Conservation (phyloP, 1,284 basidiomycete genomes). For the Leccinum angustisporum region DNA sequence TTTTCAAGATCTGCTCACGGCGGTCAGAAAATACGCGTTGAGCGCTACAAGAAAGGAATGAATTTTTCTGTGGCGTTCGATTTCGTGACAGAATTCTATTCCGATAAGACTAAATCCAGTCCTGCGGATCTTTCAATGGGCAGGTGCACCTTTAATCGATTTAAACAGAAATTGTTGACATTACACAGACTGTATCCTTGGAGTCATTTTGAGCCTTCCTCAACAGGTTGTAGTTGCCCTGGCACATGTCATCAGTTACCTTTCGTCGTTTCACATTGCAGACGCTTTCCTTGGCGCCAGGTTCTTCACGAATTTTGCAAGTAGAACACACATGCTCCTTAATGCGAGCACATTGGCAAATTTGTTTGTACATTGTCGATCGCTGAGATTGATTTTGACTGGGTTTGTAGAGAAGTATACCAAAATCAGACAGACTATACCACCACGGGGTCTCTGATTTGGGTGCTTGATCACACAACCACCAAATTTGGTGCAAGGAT, state of each 20-base stretch:
- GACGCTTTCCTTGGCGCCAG: conserved; percentile 72
- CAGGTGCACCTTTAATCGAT: conserved; percentile 18
- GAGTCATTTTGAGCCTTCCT: conserved; percentile 71
- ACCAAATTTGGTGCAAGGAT: conserved; percentile 88
- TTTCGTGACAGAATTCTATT: conserved; percentile 73
- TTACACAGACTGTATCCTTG: conserved; percentile 53
- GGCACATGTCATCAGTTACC: conserved; percentile 75
- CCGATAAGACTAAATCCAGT: conserved; percentile 45
- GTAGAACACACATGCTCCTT: conserved; percentile 83
- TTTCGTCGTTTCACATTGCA: conserved; percentile 75
- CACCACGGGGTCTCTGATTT: conserved; percentile 77
- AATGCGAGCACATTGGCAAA: conserved; percentile 88
- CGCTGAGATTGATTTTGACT: conserved; percentile 8
- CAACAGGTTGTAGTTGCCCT: conserved; percentile 74
- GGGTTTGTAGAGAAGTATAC: conserved; percentile 72
- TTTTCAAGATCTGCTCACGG: conserved; percentile 41
- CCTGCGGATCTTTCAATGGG: conserved; percentile 53
- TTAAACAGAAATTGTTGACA: not conserved
- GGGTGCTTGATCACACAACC: conserved; percentile 83
- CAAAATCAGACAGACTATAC: conserved; percentile 83
- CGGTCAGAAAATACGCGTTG: conserved; percentile 57
- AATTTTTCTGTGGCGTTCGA: conserved; percentile 75
- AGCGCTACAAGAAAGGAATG: conserved; percentile 59
- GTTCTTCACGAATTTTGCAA: conserved; percentile 80
- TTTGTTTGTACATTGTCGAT: conserved; percentile 44